These are phyloP conservation scores for Kodamaea restingae DNA, from an alignment of 805 yeast species.

Conservation along the genomic window DNA sequence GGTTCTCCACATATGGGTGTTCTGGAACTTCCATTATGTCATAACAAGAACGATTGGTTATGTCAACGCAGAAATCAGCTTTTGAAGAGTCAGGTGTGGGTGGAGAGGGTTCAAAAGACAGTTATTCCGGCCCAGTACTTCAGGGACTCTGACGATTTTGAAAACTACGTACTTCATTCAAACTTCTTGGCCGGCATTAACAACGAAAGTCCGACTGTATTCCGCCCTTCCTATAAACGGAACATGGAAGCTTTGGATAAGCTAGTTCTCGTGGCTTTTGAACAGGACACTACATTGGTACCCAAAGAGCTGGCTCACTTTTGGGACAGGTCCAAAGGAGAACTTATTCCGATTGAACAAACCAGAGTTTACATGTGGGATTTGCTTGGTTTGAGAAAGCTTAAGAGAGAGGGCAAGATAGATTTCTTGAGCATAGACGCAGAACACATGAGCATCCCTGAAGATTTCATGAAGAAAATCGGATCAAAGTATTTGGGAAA, in stretches of 20 bases:
- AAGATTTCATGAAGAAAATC: constrained; percentile 43
- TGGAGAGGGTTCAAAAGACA: constrained; percentile 48
- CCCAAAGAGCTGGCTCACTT: constrained; percentile 75
- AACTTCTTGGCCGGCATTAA: constrained; percentile 61
- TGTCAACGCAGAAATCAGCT: constrained; percentile 53
- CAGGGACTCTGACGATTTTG: constrained; percentile 55
- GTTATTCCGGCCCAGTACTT: constrained; percentile 74
- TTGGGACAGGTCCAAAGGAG: constrained; percentile 43
- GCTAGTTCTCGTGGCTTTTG: constrained; percentile 58
- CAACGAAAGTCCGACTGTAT: constrained; percentile 45
- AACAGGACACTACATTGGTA: constrained; percentile 60
- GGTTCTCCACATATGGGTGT: constrained; percentile 84
- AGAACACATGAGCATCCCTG: constrained; percentile 62
- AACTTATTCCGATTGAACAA: constrained; percentile 46
- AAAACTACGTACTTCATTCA: constrained; percentile 52
- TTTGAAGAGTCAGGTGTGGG: constrained; percentile 60
- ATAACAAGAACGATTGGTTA: constrained; percentile 47
- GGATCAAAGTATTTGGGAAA: constrained; percentile 43
- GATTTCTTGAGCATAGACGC: constrained; percentile 51
- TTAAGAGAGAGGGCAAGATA: constrained; percentile 43
- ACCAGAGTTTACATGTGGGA: constrained; percentile 52
- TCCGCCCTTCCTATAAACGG: constrained; percentile 37
- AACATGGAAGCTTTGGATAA: constrained; percentile 45
- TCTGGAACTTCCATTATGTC: constrained; percentile 61
- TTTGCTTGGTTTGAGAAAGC: constrained; percentile 52